phyloP scores from a whole-genome alignment of 2,329 filamentous ascomycete genomes.

The Pseudogymnoascus sp. region DNA sequence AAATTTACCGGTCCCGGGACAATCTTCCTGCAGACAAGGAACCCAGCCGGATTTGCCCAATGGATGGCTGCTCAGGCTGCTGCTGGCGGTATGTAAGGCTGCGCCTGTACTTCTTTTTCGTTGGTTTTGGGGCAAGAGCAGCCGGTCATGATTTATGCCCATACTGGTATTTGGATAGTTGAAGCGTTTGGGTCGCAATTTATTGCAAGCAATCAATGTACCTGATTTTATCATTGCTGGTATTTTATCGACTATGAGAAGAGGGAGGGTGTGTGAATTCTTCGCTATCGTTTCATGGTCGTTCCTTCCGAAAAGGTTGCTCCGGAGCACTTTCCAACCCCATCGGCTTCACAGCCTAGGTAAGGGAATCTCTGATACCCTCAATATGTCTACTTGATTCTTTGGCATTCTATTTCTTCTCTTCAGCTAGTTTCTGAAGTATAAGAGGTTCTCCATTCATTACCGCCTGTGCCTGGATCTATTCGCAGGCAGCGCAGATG shows the following conservation, averaged over 20 bases:
- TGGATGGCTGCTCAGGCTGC: constrained; percentile 25
- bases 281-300: background rate
- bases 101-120: background rate
- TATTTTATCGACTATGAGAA: background rate
- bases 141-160: background rate
- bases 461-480: background rate
- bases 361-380: background rate
- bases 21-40: constrained; percentile 87
- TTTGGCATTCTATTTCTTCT: background rate
- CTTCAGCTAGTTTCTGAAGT: no score
- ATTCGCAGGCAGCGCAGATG: background rate
- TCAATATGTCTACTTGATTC: background rate
- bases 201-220: constrained; percentile 7
- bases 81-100: background rate
- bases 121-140: background rate
- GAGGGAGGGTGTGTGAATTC: background rate
- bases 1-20: constrained; percentile 90
- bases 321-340: background rate
- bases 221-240: background rate
- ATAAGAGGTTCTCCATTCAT: background rate
- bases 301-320: background rate
- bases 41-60: constrained; percentile 50
- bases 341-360: background rate
- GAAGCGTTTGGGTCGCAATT: background rate
- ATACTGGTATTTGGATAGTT: background rate